Percentiles rank a stretch among this genome's conserved stretches.
These are phyloP conservation scores for Tothia fuscella DNA, from an alignment of 2,329 filamentous ascomycete species.

Conservation along the genomic window DNA sequence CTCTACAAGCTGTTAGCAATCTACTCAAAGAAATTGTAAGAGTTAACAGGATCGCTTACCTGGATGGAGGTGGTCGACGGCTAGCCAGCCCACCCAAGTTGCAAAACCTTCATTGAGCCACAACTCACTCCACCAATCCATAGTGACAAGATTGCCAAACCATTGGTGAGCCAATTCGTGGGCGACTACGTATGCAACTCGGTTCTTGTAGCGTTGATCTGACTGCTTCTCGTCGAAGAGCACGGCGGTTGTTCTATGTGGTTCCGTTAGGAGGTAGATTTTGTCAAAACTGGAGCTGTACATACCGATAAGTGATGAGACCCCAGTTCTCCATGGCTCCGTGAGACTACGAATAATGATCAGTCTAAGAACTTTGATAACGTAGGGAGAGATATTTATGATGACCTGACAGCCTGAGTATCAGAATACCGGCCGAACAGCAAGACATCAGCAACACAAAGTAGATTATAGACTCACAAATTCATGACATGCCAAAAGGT, in stretches of 20 bases:
- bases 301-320: slow-evolving; percentile 89
- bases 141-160: slow-evolving; percentile 91
- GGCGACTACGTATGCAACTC: slow-evolving; percentile 94
- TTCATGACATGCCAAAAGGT: slow-evolving; percentile 83
- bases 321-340: slow-evolving; percentile 96
- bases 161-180: slow-evolving; percentile 95
- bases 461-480: slow-evolving; percentile 48
- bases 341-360: slow-evolving; percentile 39
- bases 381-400: slow-evolving; percentile 24
- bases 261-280: too few species aligned
- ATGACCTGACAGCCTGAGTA: slow-evolving; percentile 32
- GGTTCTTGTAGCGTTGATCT: slow-evolving; percentile 80
- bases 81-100: slow-evolving; percentile 95
- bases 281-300: too few species aligned
- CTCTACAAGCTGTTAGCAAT: slow-evolving; percentile 37
- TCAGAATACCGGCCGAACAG: slow-evolving; percentile 8
- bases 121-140: slow-evolving; percentile 93
- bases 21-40: not conserved
- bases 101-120: slow-evolving; percentile 97
- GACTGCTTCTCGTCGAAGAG: slow-evolving; percentile 92
- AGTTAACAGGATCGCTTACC: slow-evolving; percentile 28
- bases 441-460: slow-evolving; percentile 4
- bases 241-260: slow-evolving; percentile 73
- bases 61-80: slow-evolving; percentile 80
- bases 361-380: not conserved